Evolutionary conservation across 345 rosid genomes (phyloP).

Genomic region (Brassica juncea): DNA sequence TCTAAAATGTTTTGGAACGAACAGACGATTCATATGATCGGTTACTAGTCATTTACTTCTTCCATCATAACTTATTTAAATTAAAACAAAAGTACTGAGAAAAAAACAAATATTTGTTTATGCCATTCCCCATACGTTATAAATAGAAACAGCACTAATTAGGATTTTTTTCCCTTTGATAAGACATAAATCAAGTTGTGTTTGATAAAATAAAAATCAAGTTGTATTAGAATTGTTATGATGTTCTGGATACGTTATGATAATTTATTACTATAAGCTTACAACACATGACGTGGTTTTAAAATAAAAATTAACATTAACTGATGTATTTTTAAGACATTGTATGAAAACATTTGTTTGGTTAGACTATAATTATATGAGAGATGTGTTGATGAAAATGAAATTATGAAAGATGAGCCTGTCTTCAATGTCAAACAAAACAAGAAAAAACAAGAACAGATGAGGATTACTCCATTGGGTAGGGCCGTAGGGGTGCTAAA

Average conservation of each 20-base stretch:
- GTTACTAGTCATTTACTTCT: constrained; percentile 44
- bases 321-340: not conserved
- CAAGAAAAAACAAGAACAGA: no score
- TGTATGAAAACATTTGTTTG: no score
- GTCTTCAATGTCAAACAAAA: no score
- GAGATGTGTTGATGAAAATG: no score
- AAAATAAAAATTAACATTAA: not conserved
- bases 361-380: no score
- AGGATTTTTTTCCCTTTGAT: not conserved
- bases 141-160: not conserved
- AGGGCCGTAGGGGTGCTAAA: not conserved
- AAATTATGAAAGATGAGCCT: no score
- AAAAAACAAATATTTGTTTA: not conserved
- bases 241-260: not conserved
- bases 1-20: constrained; percentile 71
- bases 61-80: not conserved
- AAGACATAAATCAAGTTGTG: not conserved
- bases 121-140: not conserved
- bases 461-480: no score
- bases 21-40: constrained; percentile 61
- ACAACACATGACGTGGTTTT: not conserved
- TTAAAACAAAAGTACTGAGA: not conserved
- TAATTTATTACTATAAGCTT: not conserved
- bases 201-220: not conserved
- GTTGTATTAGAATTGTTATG: not conserved